Evolutionary conservation across 1,284 basidiomycete species (phyloP).

Genomic region (Caloboletus firmus): DNA sequence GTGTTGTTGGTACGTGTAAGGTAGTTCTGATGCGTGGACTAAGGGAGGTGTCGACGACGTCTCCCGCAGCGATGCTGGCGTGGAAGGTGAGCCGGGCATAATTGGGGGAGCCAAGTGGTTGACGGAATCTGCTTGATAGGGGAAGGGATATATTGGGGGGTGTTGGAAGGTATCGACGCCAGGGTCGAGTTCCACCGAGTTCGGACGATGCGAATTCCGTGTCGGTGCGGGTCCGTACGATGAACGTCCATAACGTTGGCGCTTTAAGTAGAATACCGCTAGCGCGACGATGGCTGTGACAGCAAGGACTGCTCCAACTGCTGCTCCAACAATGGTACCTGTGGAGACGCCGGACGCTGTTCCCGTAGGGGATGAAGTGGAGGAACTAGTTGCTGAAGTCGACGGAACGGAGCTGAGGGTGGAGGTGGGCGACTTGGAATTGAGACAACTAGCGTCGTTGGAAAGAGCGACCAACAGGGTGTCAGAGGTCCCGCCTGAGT

Average conservation of each 20-base stretch:
- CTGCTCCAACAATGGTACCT: constrained; percentile 55
- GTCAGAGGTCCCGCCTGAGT: constrained; percentile 60
- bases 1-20: constrained; percentile 27
- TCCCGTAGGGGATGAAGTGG: constrained; percentile 23
- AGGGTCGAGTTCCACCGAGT: constrained; percentile 34
- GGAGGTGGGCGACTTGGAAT: constrained; percentile 52
- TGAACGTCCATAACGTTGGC: constrained; percentile 34
- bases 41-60: constrained; percentile 9
- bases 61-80: constrained; percentile 4
- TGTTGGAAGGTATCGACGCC: constrained; percentile 19
- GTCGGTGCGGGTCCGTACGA: constrained; percentile 18
- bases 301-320: constrained; percentile 57
- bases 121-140: constrained; percentile 29
- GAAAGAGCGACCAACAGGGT: constrained; percentile 48
- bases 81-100: constrained; percentile 1
- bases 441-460: constrained; percentile 54
- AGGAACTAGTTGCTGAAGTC: constrained; percentile 33
- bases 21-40: constrained; percentile 14
- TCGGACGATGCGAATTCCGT: constrained; percentile 28
- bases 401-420: constrained; percentile 32
- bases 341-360: constrained; percentile 35
- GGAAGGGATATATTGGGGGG: constrained; percentile 31
- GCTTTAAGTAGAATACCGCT: constrained; percentile 43
- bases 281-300: constrained; percentile 50
- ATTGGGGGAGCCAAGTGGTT: constrained; percentile 19